A percentile compares a stretch with the other conserved stretches of the same genome.
Conservation (phyloP, 768 basidiomycete genomes). For the Tricholomella constricta region DNA sequence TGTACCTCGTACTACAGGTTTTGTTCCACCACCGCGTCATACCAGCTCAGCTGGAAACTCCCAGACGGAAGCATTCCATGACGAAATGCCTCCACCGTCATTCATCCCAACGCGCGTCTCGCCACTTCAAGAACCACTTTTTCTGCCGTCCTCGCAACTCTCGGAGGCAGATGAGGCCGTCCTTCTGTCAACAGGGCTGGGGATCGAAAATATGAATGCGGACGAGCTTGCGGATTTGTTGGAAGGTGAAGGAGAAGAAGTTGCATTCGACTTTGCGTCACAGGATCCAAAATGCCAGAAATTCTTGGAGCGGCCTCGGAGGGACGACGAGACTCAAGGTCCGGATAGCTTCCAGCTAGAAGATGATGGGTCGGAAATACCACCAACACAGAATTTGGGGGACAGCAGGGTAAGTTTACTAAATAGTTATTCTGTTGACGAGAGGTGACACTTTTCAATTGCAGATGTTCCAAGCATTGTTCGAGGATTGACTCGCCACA, state of each 20-base stretch:
- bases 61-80: slow-evolving; percentile 1
- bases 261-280: slow-evolving; percentile 38
- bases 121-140: slow-evolving; percentile 43
- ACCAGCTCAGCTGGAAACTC: not conserved
- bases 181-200: slow-evolving; percentile 63
- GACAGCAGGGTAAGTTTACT: slow-evolving; percentile 32
- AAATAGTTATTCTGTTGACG: not conserved
- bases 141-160: slow-evolving; percentile 59
- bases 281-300: slow-evolving; percentile 21
- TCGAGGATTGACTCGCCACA: slow-evolving; percentile 42
- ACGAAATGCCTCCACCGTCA: slow-evolving; percentile 18
- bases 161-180: slow-evolving; percentile 55
- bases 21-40: slow-evolving; percentile 2
- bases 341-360: slow-evolving; percentile 37
- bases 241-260: slow-evolving; percentile 62
- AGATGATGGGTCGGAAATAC: slow-evolving; percentile 37
- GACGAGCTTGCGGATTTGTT: slow-evolving; percentile 63
- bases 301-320: slow-evolving; percentile 11
- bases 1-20: slow-evolving; percentile 1
- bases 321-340: slow-evolving; percentile 20
- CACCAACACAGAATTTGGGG: slow-evolving; percentile 41
- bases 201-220: slow-evolving; percentile 64
- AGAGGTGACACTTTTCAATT: not conserved
- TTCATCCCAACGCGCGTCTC: slow-evolving; percentile 9
- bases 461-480: slow-evolving; percentile 51